phyloP scores from a whole-genome alignment of 2,329 filamentous ascomycete genomes.

The Beauveria sp. region DNA sequence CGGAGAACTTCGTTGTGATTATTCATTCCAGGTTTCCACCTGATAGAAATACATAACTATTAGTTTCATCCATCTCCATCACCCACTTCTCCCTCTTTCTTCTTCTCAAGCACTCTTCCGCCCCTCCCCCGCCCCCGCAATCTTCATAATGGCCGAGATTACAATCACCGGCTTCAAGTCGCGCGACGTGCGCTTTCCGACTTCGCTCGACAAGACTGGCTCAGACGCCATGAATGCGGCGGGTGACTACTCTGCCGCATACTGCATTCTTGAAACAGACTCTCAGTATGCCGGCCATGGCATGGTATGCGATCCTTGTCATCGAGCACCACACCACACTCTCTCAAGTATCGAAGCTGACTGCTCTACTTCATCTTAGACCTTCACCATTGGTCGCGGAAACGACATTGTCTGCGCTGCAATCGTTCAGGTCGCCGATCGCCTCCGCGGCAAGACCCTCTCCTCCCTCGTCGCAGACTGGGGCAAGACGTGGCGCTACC shows the following conservation, averaged over 20 bases:
- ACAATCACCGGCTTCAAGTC: slow-evolving; percentile 67
- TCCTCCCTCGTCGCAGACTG: slow-evolving; percentile 71
- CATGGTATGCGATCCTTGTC: slow-evolving; percentile 47
- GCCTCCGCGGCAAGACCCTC: slow-evolving; percentile 67
- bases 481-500: slow-evolving; percentile 83
- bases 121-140: not conserved
- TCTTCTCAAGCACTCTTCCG: not conserved
- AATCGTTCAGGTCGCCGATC: slow-evolving; percentile 69
- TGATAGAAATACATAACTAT: not conserved
- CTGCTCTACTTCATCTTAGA: not conserved
- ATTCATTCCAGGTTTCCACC: not conserved
- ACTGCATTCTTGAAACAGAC: slow-evolving; percentile 83
- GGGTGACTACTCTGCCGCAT: slow-evolving; percentile 88
- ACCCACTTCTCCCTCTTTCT: not conserved
- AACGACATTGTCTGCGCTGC: slow-evolving; percentile 89
- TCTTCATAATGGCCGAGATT: slow-evolving; percentile 36
- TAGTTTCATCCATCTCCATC: not conserved
- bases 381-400: slow-evolving; percentile 80
- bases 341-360: not conserved
- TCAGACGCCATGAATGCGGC: slow-evolving; percentile 96
- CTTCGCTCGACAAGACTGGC: slow-evolving; percentile 93
- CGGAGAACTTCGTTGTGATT: not conserved
- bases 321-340: not conserved
- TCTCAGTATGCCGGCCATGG: slow-evolving; percentile 64
- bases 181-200: slow-evolving; percentile 72